phyloP scores from a whole-genome alignment of 2,329 filamentous ascomycete genomes.

The Exophiala lecanii-corni region DNA sequence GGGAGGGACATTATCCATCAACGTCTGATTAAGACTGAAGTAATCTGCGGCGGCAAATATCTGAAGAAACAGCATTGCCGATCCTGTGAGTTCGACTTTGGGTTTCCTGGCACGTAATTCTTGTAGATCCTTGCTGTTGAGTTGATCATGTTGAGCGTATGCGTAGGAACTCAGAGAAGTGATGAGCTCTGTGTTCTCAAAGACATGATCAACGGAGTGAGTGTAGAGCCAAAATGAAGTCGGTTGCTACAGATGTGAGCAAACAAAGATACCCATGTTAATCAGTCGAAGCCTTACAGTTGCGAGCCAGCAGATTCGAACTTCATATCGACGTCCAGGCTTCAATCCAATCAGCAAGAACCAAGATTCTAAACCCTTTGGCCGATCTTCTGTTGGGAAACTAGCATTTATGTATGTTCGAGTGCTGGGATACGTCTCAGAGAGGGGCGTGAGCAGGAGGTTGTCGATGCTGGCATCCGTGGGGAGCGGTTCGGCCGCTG shows the following conservation, averaged over 20 bases:
- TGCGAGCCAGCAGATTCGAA: constrained; percentile 88
- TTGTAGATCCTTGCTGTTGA: constrained; percentile 19
- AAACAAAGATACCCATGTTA: not conserved
- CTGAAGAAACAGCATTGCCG: constrained; percentile 63
- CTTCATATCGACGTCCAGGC: constrained; percentile 77
- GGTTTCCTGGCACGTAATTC: constrained; percentile 13
- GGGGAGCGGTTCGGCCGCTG: constrained; percentile 54
- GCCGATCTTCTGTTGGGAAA: constrained; percentile 56
- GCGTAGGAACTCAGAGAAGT: constrained; percentile 62
- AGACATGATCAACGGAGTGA: constrained; percentile 57
- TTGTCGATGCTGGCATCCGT: constrained; percentile 54
- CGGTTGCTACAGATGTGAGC: constrained; percentile 62
- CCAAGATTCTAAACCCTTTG: constrained; percentile 67
- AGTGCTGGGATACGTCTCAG: constrained; percentile 52
- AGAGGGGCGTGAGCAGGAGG: constrained; percentile 62
- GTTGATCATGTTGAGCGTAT: constrained; percentile 42
- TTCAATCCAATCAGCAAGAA: constrained; percentile 66
- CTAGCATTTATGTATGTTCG: constrained; percentile 61
- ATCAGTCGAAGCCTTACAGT: constrained; percentile 60
- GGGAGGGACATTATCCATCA: constrained; percentile 71
- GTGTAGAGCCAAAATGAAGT: constrained; percentile 70
- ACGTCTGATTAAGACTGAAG: constrained; percentile 65
- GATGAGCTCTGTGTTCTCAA: constrained; percentile 59
- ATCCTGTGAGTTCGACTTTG: constrained; percentile 2
- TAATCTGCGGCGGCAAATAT: constrained; percentile 78